A percentile compares a stretch with the other conserved stretches of the same genome.
Conservation (phyloP, 306 rosid species). For the Gastrolobium villosum region DNA sequence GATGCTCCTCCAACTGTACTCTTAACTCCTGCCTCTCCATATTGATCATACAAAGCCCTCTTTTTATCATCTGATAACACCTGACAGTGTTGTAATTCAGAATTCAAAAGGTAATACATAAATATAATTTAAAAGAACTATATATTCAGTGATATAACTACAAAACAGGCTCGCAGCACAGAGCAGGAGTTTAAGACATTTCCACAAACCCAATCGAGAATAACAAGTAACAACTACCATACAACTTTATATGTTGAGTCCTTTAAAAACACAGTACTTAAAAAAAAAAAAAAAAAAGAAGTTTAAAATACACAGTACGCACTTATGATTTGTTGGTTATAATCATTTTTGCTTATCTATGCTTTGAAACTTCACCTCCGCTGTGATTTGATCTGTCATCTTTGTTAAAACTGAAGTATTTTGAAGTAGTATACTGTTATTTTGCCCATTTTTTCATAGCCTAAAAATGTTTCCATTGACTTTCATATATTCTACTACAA, state of each 20-base stretch:
- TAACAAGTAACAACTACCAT: conserved; percentile 20
- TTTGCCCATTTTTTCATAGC: background rate
- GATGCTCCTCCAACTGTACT: conserved; percentile 88
- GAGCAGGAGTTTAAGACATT: conserved; percentile 19
- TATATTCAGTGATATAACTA: conserved; percentile 30
- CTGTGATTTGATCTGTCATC: conserved; percentile 29
- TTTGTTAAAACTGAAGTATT: conserved; percentile 13
- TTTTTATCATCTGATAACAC: conserved; percentile 98
- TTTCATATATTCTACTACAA: background rate
- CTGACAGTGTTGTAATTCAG: conserved; percentile 80
- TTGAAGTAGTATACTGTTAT: conserved; percentile 12
- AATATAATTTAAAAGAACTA: conserved; percentile 39
- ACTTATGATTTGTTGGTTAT: background rate
- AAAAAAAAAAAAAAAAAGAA: background rate
- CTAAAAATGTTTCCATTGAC: background rate
- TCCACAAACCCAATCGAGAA: conserved; percentile 29
- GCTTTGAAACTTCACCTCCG: conserved; percentile 18
- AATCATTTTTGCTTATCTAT: conserved; percentile 31
- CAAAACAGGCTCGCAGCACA: conserved; percentile 18
- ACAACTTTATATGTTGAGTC: conserved; percentile 26
- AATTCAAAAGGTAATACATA: conserved; percentile 70
- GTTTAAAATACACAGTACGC: background rate
- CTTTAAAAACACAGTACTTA: conserved; percentile 2
- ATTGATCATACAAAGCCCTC: conserved; percentile 95
- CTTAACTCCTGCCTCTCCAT: conserved; percentile 97